A percentile compares a stretch with the other conserved stretches of the same genome.
Conservation (phyloP, 1,139 yeast species). For the Magnusiomyces tetraspermus region DNA sequence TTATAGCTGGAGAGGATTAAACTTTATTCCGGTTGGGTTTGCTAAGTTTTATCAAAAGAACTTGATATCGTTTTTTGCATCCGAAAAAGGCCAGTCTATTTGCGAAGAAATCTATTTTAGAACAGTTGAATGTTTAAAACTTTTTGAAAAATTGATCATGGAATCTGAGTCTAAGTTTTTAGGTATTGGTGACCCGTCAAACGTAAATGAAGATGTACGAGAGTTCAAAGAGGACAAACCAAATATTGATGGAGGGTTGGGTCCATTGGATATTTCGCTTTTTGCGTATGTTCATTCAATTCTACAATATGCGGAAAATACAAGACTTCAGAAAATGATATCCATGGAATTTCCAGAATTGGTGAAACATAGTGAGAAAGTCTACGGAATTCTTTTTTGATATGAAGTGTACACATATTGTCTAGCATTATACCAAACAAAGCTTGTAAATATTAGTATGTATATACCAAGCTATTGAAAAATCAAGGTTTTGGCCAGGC, state of each 20-base stretch:
- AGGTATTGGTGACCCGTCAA: background rate
- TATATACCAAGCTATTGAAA: too few relatives aligned
- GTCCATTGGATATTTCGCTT: constrained; percentile 22
- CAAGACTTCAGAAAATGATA: background rate
- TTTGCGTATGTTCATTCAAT: constrained; percentile 24
- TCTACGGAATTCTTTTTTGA: background rate
- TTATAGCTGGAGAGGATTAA: background rate
- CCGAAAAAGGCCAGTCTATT: constrained; percentile 9
- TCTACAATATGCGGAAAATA: constrained; percentile 1
- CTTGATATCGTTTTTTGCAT: background rate
- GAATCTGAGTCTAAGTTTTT: background rate
- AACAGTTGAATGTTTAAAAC: constrained; percentile 6
- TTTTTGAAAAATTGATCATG: constrained; percentile 3
- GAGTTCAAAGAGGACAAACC: background rate
- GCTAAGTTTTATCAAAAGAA: background rate
- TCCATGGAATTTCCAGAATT: background rate
- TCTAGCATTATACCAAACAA: too few relatives aligned
- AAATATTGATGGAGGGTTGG: constrained; percentile 12
- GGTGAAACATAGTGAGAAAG: background rate
- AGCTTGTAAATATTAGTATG: too few relatives aligned
- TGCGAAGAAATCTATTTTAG: constrained; percentile 9
- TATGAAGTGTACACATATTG: too few relatives aligned
- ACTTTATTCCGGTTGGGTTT: background rate
- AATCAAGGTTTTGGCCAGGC: too few relatives aligned
- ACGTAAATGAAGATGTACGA: background rate